Conservation (phyloP, 78 protist genomes). For the Dictyostelium citrinum region DNA sequence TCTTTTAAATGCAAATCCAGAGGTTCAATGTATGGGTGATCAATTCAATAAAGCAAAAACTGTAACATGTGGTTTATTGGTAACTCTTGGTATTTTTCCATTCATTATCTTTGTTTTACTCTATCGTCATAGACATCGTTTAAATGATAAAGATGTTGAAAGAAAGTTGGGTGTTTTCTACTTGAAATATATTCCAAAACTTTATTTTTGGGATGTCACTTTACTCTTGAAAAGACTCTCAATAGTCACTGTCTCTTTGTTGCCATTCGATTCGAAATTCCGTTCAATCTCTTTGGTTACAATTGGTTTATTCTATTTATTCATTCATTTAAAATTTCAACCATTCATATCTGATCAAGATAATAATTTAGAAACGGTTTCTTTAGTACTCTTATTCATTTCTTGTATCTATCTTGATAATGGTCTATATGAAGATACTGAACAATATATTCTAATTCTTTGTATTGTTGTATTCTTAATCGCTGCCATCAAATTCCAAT, state of each 20-base stretch:
- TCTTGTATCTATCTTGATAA: slow-evolving; percentile 62
- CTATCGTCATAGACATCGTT: not conserved
- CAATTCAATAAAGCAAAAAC: not conserved
- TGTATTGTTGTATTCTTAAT: slow-evolving; percentile 1
- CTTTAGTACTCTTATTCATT: slow-evolving; percentile 21
- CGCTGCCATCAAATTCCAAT: slow-evolving; percentile 27
- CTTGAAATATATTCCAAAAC: slow-evolving; percentile 12
- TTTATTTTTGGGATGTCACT: slow-evolving; percentile 63
- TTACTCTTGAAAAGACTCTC: slow-evolving; percentile 19
- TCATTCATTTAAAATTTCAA: slow-evolving; percentile 35
- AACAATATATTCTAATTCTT: slow-evolving; percentile 15
- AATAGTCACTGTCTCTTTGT: slow-evolving; percentile 27
- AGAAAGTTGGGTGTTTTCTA: slow-evolving; percentile 60
- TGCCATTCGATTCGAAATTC: not conserved
- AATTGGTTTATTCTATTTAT: not conserved
- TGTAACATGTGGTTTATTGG: not conserved
- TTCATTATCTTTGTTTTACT: not conserved
- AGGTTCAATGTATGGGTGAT: slow-evolving; percentile 5
- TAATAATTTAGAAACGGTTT: slow-evolving; percentile 49
- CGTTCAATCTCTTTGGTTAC: slow-evolving; percentile 20
- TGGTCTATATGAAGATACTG: slow-evolving; percentile 27
- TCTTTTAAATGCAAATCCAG: slow-evolving; percentile 49
- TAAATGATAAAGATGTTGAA: slow-evolving; percentile 18
- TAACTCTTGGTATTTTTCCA: slow-evolving; percentile 5
- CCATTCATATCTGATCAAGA: slow-evolving; percentile 29